A percentile compares a stretch with the other conserved stretches of the same genome.
phyloP scores from a whole-genome alignment of 345 rosid species.

The Xanthoceras sorbifolium region DNA sequence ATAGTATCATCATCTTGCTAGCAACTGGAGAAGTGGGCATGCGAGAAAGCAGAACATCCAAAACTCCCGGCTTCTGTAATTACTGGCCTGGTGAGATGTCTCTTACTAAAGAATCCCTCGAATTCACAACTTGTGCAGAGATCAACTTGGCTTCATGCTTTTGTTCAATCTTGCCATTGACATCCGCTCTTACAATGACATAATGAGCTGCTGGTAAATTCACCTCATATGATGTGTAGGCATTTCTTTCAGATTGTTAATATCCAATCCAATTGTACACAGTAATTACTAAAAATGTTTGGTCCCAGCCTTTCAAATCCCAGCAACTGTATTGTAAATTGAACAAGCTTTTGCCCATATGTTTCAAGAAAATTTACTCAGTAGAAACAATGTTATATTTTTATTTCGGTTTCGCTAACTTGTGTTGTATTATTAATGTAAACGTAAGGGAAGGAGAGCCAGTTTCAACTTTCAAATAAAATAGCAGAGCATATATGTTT shows the following conservation, averaged over 20 bases:
- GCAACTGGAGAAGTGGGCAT: slow-evolving; percentile 21
- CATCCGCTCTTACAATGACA: not conserved
- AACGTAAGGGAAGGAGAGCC: not conserved
- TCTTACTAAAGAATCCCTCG: not conserved
- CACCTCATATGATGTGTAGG: not conserved
- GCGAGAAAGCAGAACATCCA: slow-evolving; percentile 20
- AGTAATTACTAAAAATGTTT: not conserved
- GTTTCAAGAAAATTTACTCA: not conserved
- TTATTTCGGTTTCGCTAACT: too few relatives aligned
- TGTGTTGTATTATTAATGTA: too few relatives aligned
- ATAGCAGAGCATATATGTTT: not conserved
- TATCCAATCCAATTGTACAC: not conserved
- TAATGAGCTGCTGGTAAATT: not conserved
- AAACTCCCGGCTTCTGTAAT: slow-evolving; percentile 24
- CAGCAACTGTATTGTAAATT: not conserved
- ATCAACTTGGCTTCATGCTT: slow-evolving; percentile 18
- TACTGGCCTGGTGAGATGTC: slow-evolving; percentile 19
- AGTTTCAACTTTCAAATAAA: not conserved
- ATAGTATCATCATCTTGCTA: slow-evolving; percentile 18
- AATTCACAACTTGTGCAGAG: not conserved
- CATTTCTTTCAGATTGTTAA: not conserved
- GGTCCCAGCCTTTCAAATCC: not conserved
- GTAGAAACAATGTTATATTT: not conserved
- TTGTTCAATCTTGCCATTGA: slow-evolving; percentile 7
- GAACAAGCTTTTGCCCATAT: not conserved